A percentile compares a stretch with the other conserved stretches of the same genome.
phyloP scores from a whole-genome alignment of 2,329 filamentous ascomycete genomes.

The Penicillium sp. region DNA sequence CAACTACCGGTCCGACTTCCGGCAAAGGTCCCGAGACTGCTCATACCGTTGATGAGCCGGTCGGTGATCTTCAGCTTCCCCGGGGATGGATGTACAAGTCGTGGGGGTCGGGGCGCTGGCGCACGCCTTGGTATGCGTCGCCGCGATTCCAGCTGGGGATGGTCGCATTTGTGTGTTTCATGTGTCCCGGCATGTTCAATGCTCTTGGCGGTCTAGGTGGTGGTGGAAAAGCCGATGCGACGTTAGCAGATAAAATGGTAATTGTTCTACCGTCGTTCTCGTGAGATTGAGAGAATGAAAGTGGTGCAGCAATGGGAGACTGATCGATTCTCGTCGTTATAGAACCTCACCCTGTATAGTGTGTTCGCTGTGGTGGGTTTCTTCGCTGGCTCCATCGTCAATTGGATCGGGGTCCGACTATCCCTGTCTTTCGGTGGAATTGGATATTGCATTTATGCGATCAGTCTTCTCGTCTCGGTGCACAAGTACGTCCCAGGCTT shows the following conservation, averaged over 20 bases:
- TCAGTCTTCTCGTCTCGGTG: slow-evolving; percentile 41
- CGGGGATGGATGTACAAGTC: slow-evolving; percentile 1
- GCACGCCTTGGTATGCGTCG: slow-evolving; percentile 65
- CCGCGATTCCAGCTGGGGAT: slow-evolving; percentile 68
- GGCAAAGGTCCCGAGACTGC: neutral
- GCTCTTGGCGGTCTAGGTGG: slow-evolving; percentile 64
- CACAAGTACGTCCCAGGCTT: slow-evolving; percentile 51
- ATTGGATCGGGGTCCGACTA: slow-evolving; percentile 32
- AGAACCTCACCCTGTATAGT: slow-evolving; percentile 2
- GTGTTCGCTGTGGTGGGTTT: neutral
- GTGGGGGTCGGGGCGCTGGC: neutral
- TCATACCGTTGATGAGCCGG: neutral
- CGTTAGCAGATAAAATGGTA: neutral
- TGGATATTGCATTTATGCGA: slow-evolving; percentile 49
- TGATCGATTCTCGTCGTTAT: neutral
- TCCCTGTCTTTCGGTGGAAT: slow-evolving; percentile 46
- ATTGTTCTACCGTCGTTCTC: neutral
- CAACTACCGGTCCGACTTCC: neutral
- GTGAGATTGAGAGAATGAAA: neutral
- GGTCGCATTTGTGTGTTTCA: slow-evolving; percentile 68
- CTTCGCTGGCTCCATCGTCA: slow-evolving; percentile 1
- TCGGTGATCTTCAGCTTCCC: neutral
- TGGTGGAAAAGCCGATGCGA: slow-evolving; percentile 50
- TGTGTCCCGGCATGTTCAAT: slow-evolving; percentile 71
- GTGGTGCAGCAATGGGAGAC: neutral